Conservation (phyloP, 805 yeast species). For the Kluyveromyces lactis region DNA sequence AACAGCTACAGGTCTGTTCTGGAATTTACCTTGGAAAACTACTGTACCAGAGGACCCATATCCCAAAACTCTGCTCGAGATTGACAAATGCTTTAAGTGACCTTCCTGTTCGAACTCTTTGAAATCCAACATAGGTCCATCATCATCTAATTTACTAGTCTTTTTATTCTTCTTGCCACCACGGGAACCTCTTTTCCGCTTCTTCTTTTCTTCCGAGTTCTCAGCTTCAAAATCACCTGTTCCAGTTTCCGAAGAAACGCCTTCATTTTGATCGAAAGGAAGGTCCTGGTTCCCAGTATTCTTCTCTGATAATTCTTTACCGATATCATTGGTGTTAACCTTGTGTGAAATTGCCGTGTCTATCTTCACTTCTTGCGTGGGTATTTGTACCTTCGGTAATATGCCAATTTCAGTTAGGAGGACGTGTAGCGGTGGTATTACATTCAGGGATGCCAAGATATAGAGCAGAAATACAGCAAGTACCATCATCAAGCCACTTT, state of each 20-base stretch:
- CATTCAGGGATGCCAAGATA: slow-evolving; percentile 22
- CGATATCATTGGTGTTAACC: slow-evolving; percentile 8
- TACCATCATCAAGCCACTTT: slow-evolving; percentile 33
- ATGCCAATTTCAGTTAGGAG: slow-evolving; percentile 29
- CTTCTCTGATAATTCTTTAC: slow-evolving; percentile 8
- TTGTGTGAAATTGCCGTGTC: slow-evolving; percentile 8
- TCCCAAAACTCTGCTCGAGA: slow-evolving; percentile 75
- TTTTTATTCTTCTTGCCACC: slow-evolving; percentile 63
- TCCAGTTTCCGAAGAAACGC: background rate
- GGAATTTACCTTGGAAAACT: slow-evolving; percentile 84
- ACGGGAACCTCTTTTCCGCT: slow-evolving; percentile 75
- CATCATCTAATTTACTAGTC: slow-evolving; percentile 6
- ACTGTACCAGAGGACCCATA: slow-evolving; percentile 97
- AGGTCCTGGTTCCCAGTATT: background rate
- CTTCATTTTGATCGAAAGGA: background rate
- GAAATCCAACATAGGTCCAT: slow-evolving; percentile 3
- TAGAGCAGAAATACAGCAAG: slow-evolving; percentile 25
- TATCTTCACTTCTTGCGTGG: slow-evolving; percentile 2
- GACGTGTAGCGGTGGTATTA: slow-evolving; percentile 27
- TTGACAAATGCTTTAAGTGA: slow-evolving; percentile 42
- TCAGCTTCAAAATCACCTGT: slow-evolving; percentile 10
- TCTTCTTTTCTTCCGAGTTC: slow-evolving; percentile 29
- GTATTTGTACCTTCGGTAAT: slow-evolving; percentile 15
- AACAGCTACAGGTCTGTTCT: slow-evolving; percentile 90
- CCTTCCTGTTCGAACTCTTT: slow-evolving; percentile 16